Base-by-base conservation (phyloP, 495 filamentous ascomycete genomes). In the Pseudomonodictys pantanalensis region DNA sequence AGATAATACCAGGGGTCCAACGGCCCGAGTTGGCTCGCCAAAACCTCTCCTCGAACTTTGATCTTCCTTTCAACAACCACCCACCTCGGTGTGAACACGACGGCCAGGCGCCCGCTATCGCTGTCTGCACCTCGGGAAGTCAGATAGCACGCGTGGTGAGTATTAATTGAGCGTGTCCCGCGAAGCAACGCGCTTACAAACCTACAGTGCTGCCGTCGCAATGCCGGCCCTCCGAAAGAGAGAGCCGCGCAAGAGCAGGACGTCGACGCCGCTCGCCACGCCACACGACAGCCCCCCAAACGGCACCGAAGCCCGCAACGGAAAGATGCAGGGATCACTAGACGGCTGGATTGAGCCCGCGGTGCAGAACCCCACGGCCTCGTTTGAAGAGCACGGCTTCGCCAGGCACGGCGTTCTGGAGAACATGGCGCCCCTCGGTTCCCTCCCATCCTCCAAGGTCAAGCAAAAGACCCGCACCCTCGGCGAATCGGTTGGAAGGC, bases 331-430 rank as follows among this genome's bases (percentile, higher is more conserved):
- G 66, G 65, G 68, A 11, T 73, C 77, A 28, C 74, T 81, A 70
- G 75, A 82, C 48, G 74, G 77, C 42, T 92, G 90, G 89, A 71
- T 80, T 42, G 90, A 95, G 72, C 90, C 90, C 2, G 77, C 83
- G 6, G 63, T 86, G 33, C 80, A 84, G 61, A 73, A 77, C 25
- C 84, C 87, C 59, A 72, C 70, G 24, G 81, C 90, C 1, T 89
- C 86, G 60, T 92, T 84, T 69, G 77, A 81, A 70, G 90, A 92
- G 54, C 72, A 80, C 66, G 84, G 79, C 58, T 75, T 83, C 63
- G 73, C 83, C 59, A 74, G 83, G 26, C 77, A 82, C 62, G 84
- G 84, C 47, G 85, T 88, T 4, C 72, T 88, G 10, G 83, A 83
- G 69, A 80, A 81, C 62, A 90, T 91, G 87, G 80, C 79, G 38